A percentile compares a stretch with the other conserved stretches of the same genome.
Conservation (phyloP, 805 yeast species). For the Hanseniaspora vineae region DNA sequence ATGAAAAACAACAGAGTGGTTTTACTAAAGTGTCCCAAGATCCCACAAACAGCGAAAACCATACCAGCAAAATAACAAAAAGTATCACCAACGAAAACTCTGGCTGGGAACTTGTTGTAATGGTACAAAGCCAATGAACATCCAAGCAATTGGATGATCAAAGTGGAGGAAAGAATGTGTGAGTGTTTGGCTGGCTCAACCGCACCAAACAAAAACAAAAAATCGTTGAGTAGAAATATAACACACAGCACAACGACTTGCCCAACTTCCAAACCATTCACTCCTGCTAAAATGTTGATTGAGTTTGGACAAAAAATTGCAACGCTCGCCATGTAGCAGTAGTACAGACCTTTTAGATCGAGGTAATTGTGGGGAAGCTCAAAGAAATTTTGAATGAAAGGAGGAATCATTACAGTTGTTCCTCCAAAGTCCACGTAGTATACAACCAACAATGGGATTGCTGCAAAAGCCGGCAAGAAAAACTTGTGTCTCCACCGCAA, state of each 20-base stretch:
- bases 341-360: constrained; percentile 72
- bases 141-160: constrained; percentile 78
- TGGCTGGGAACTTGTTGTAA: constrained; percentile 84
- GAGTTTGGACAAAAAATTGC: constrained; percentile 94
- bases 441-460: constrained; percentile 80
- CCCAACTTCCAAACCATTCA: constrained; percentile 94
- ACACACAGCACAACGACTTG: constrained; percentile 72
- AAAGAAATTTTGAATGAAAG: constrained; percentile 32
- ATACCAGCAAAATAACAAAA: constrained; percentile 97
- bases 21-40: constrained; percentile 90
- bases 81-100: constrained; percentile 94
- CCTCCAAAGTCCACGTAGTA: constrained; percentile 91
- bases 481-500: constrained; percentile 96
- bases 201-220: constrained; percentile 43
- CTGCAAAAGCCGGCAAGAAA: constrained; percentile 87
- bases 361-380: constrained; percentile 17
- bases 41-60: constrained; percentile 97
- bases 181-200: constrained; percentile 55
- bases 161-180: constrained; percentile 68
- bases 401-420: constrained; percentile 76
- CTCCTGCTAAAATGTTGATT: constrained; percentile 89
- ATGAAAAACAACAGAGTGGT: constrained; percentile 74
- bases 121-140: constrained; percentile 64
- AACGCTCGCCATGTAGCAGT: constrained; percentile 79
- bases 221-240: constrained; percentile 64